These are phyloP conservation scores for Tulasnella sp. DNA, from an alignment of 768 basidiomycete species.

Conservation along the genomic window DNA sequence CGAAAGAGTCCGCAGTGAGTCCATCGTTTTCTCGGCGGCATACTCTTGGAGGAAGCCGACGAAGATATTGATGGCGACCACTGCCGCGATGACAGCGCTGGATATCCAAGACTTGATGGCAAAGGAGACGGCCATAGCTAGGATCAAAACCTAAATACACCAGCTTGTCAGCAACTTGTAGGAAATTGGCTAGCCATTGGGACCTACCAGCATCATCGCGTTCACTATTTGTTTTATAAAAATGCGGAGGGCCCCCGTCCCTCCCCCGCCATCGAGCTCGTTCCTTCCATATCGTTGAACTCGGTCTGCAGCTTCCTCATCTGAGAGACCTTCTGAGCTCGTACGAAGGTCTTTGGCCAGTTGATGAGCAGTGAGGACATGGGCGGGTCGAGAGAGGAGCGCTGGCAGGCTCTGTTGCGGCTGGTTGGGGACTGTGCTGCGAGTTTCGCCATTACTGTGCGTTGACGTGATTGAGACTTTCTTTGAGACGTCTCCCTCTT, in stretches of 20 bases:
- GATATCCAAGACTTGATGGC: slow-evolving; percentile 49
- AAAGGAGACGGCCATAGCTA: slow-evolving; percentile 45
- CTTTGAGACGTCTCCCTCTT: neutral
- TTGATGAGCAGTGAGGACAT: slow-evolving; percentile 27
- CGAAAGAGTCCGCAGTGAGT: slow-evolving; percentile 41
- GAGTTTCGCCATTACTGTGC: neutral
- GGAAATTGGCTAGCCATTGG: neutral
- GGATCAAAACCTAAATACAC: slow-evolving; percentile 24
- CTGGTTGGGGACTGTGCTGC: neutral
- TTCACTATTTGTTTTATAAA: slow-evolving; percentile 32
- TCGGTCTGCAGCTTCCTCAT: slow-evolving; percentile 25
- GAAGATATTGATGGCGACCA: slow-evolving; percentile 30
- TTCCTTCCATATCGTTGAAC: slow-evolving; percentile 30
- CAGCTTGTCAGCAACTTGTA: neutral
- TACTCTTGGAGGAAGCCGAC: slow-evolving; percentile 46
- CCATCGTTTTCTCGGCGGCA: slow-evolving; percentile 45
- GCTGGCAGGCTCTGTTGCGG: slow-evolving; percentile 19
- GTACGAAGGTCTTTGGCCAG: slow-evolving; percentile 29
- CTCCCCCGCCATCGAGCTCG: slow-evolving; percentile 28
- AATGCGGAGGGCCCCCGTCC: slow-evolving; percentile 20
- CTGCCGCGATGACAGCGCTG: slow-evolving; percentile 44
- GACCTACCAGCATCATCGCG: slow-evolving; percentile 31
- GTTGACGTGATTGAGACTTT: neutral
- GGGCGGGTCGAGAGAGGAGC: slow-evolving; percentile 20
- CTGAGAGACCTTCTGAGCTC: slow-evolving; percentile 27